Percentiles rank a stretch among this genome's conserved stretches.
Conservation (phyloP, 805 yeast genomes). For the Saccharomycopsis fermentans region DNA sequence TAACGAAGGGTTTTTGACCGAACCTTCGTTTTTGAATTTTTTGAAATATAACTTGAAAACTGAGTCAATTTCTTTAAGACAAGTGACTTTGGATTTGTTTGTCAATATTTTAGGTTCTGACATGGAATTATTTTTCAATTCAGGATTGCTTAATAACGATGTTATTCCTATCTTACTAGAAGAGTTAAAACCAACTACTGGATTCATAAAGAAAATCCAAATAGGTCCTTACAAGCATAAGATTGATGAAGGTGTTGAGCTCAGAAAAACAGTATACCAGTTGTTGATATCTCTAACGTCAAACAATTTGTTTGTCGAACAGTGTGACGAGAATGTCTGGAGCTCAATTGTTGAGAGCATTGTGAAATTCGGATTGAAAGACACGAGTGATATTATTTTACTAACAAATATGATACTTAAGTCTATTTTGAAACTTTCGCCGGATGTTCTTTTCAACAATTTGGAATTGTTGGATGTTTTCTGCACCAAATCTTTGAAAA, state of each 20-base stretch:
- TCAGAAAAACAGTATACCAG: conserved; percentile 65
- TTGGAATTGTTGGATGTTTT: conserved; percentile 3
- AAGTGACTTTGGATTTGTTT: conserved; percentile 48
- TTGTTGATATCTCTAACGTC: conserved; percentile 30
- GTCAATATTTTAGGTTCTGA: conserved; percentile 44
- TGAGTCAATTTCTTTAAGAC: conserved; percentile 42
- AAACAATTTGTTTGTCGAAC: neutral
- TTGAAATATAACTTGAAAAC: conserved; percentile 24
- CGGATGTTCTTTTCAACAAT: conserved; percentile 1
- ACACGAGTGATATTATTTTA: conserved; percentile 11
- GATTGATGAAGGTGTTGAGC: conserved; percentile 67
- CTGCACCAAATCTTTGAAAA: conserved; percentile 6
- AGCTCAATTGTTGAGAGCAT: neutral
- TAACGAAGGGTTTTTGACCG: conserved; percentile 22
- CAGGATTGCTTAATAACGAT: conserved; percentile 9
- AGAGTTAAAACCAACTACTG: conserved; percentile 45
- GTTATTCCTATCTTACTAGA: conserved; percentile 42
- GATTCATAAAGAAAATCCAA: conserved; percentile 53
- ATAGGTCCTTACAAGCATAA: conserved; percentile 86
- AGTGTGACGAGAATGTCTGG: neutral
- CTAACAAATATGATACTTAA: conserved; percentile 9
- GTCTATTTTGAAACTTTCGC: neutral
- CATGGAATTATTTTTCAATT: conserved; percentile 32
- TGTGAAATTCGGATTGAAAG: conserved; percentile 16
- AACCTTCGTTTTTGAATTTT: conserved; percentile 21